Evolutionary conservation across 441 rosid species (phyloP).

Genomic region (Raphanus hybrid): DNA sequence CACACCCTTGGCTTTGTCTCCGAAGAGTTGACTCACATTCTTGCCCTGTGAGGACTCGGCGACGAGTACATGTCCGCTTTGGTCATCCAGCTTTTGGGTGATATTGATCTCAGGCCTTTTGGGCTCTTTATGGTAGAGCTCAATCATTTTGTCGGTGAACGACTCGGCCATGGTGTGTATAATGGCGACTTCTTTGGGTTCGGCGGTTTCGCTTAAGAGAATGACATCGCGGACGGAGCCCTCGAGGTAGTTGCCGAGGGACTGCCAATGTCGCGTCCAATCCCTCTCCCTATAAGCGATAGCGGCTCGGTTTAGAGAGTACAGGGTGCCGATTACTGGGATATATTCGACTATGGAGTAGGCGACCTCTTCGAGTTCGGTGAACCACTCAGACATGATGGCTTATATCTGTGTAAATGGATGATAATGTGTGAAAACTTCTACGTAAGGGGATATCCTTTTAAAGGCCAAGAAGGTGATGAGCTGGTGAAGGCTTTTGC

Average conservation of each 20-base stretch:
- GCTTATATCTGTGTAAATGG: no score
- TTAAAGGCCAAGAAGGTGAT: no score
- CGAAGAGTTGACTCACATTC: no score
- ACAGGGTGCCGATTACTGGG: no score
- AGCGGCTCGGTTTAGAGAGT: no score
- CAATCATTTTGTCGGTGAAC: not conserved
- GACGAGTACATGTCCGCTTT: not conserved
- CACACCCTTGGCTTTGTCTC: no score
- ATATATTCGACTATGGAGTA: no score
- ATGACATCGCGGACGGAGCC: not conserved
- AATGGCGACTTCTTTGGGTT: not conserved
- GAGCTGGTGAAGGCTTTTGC: no score
- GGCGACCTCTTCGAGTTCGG: no score
- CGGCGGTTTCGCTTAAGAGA: not conserved
- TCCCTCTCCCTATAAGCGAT: not conserved
- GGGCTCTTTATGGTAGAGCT: not conserved
- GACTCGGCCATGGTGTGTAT: not conserved
- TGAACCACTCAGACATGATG: no score
- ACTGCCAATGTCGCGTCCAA: not conserved
- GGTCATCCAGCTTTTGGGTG: not conserved
- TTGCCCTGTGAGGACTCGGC: not conserved
- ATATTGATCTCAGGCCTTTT: not conserved
- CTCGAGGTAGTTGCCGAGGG: not conserved
- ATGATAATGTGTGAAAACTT: no score
- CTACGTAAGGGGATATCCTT: no score